phyloP scores from a whole-genome alignment of 2,329 filamentous ascomycete species.

The Verticillium longisporum region DNA sequence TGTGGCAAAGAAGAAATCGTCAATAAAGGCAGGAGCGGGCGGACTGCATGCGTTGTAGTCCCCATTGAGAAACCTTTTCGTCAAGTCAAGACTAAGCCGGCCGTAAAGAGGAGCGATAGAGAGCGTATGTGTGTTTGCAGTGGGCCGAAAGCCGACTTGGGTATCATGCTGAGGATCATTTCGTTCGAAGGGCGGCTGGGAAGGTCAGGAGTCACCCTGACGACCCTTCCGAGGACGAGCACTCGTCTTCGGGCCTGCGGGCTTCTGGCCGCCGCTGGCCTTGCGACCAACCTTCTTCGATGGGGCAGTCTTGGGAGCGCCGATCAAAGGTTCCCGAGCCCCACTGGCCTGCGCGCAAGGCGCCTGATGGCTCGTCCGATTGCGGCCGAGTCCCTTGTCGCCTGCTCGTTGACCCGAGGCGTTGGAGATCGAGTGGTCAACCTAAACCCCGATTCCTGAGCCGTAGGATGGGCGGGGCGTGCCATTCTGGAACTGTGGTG shows the following conservation, averaged over 20 bases:
- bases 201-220: background rate
- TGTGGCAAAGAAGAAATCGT: slow-evolving; percentile 7
- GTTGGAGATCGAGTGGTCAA: background rate
- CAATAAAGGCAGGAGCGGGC: slow-evolving; percentile 2
- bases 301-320: background rate
- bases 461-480: slow-evolving; percentile 2
- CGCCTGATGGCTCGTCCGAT: background rate
- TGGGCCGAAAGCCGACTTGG: background rate
- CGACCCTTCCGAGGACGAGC: background rate
- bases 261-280: background rate
- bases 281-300: background rate
- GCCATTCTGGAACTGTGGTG: slow-evolving; percentile 3
- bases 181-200: background rate
- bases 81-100: background rate
- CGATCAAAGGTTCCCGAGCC: background rate
- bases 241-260: background rate
- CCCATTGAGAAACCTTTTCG: background rate
- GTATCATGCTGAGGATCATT: background rate
- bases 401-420: background rate
- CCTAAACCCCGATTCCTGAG: slow-evolving; percentile 3
- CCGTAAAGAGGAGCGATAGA: slow-evolving; percentile 2
- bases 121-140: too few relatives aligned
- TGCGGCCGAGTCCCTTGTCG: background rate
- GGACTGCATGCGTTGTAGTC: background rate
- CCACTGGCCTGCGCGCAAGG: background rate